Percentiles rank a stretch among this genome's conserved stretches.
phyloP scores from a whole-genome alignment of 108 stramenopile genomes.

The Conticribra weissflogii region DNA sequence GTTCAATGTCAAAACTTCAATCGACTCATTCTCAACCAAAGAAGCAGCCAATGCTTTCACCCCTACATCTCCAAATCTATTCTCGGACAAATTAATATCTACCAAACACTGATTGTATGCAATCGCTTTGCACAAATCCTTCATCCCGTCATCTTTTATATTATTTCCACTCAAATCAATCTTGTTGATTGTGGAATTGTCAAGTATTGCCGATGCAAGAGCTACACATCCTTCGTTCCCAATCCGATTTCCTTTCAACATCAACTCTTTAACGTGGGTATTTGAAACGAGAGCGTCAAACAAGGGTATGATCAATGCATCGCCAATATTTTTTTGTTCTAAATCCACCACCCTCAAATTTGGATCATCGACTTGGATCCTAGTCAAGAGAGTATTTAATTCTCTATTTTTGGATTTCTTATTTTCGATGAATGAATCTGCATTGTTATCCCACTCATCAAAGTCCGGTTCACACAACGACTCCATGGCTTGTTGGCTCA shows the following conservation, averaged over 20 bases:
- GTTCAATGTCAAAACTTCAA: not conserved
- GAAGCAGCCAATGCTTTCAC: not conserved
- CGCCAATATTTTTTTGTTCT: slow-evolving; percentile 11
- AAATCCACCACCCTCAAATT: slow-evolving; percentile 22
- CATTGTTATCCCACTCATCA: not conserved
- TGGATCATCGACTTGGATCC: slow-evolving; percentile 13
- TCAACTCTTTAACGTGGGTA: slow-evolving; percentile 6
- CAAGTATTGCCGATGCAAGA: not conserved
- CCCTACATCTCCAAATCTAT: not conserved
- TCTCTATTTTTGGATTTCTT: not conserved
- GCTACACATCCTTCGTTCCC: slow-evolving; percentile 22
- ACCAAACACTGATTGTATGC: not conserved
- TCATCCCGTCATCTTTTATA: slow-evolving; percentile 40
- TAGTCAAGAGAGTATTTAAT: not conserved
- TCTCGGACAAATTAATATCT: not conserved
- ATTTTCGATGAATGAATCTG: not conserved
- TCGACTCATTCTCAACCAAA: not conserved
- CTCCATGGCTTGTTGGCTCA: too few species aligned
- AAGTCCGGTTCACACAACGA: not conserved
- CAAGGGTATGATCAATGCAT: slow-evolving; percentile 24
- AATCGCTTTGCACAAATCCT: slow-evolving; percentile 17
- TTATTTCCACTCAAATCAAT: slow-evolving; percentile 24
- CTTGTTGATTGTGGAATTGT: not conserved
- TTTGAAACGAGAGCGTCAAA: slow-evolving; percentile 21
- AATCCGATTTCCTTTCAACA: slow-evolving; percentile 32